Base-by-base conservation (phyloP, 73 alveolate genomes). In the Durusdinium trenchii region DNA sequence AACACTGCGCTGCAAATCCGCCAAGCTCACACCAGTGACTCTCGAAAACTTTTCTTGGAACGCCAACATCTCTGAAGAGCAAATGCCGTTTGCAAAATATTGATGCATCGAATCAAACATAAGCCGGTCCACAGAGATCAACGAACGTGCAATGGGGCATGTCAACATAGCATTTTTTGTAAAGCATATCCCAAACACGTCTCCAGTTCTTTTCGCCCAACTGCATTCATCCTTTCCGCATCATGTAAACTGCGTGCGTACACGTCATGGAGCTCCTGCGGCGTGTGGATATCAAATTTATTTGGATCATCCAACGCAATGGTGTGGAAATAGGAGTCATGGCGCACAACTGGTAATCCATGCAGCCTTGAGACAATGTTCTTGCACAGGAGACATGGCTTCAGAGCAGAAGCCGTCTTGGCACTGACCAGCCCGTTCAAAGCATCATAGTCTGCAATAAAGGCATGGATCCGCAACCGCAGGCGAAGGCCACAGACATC, bases 311-410 rank as follows among this genome's bases (percentile, higher is more conserved):
- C 60, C 42, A 60, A 7, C 9, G 79, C 14, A 38, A 78, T 43
- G 43, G 89, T 78, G 32, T 78, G 60, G 62, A 78, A 78, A 40
- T 40, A 78, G 2, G 14, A 5, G 40, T 78, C 89, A 14, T 40
- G 7, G 40, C 38, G 10, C 43, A 40, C 89, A 16, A 40, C 89
- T 20, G 7, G 4, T 6, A 4, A 3, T 4, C 6, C 35, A 35
- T 78, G 38, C 62, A 43, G 7, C n/a, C n/a, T n/a, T n/a, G n/a
- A n/a, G 7, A 78, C 46, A 20, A 38, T 35, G 62, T 78, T 78
- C 47, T 78, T 60, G 89, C 89, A 78, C 4, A 43, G 62, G 4
- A 78, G 35, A 62, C 89, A 78, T 78, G 89, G 89, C 89, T 78
- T 78, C 64, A 43, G 38, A 14, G 89, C 89, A 6, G 45, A 18